A percentile compares a stretch with the other conserved stretches of the same genome.
Evolutionary conservation across 2,329 filamentous ascomycete species (phyloP).

Genomic region (Bipolaris oryzae): DNA sequence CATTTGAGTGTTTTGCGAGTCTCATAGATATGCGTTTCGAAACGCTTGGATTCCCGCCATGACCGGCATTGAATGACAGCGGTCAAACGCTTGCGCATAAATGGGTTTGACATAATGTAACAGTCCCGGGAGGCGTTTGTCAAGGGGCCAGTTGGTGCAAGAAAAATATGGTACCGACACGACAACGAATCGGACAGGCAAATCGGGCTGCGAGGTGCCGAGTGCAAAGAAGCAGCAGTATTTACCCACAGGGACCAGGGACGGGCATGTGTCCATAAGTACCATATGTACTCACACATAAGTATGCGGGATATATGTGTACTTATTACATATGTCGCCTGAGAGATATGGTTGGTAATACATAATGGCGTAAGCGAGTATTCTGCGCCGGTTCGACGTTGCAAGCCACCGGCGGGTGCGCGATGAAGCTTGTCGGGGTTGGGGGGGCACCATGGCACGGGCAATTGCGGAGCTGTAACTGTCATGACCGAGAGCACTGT

Average conservation of each 20-base stretch:
- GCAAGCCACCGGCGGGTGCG: slow-evolving; percentile 33
- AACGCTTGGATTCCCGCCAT: slow-evolving; percentile 5
- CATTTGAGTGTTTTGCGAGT: not conserved
- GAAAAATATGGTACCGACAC: slow-evolving; percentile 4
- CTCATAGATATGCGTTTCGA: slow-evolving; percentile 11
- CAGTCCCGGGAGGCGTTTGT: slow-evolving; percentile 12
- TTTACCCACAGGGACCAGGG: slow-evolving; percentile 3
- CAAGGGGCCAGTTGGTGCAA: slow-evolving; percentile 9
- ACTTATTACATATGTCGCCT: not conserved
- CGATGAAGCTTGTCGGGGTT: slow-evolving; percentile 4
- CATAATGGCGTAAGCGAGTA: slow-evolving; percentile 12
- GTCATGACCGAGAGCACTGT: slow-evolving; percentile 13
- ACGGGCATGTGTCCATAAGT: not conserved
- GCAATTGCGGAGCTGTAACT: slow-evolving; percentile 15
- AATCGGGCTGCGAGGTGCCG: slow-evolving; percentile 11
- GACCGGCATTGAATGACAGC: not conserved
- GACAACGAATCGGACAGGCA: slow-evolving; percentile 9
- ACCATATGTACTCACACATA: no score
- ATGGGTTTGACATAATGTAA: slow-evolving; percentile 11
- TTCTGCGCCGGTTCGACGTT: slow-evolving; percentile 37
- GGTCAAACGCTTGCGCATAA: not conserved
- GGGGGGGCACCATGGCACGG: slow-evolving; percentile 10
- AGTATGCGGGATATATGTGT: no score
- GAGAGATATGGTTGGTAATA: slow-evolving; percentile 5
- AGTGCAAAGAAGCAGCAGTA: slow-evolving; percentile 4